phyloP scores from a whole-genome alignment of 306 rosid species.

The Acmispon strigosus region DNA sequence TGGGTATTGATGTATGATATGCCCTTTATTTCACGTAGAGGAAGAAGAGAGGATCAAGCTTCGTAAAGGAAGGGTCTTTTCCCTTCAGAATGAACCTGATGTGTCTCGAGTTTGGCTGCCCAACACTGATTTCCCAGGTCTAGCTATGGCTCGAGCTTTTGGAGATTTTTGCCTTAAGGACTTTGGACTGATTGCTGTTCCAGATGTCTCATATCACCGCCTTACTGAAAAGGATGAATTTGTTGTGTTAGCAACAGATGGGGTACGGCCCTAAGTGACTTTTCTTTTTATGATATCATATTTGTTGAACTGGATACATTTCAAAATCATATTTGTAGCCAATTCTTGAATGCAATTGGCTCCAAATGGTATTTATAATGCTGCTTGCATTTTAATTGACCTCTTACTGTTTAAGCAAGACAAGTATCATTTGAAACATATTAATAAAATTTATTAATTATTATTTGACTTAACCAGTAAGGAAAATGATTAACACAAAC shows the following conservation, averaged over 20 bases:
- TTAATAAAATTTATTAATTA: background rate
- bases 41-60: conserved; percentile 73
- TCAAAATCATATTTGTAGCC: background rate
- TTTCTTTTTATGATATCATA: background rate
- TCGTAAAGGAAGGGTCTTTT: conserved; percentile 78
- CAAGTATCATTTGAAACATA: too few species aligned
- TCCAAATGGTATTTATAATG: background rate
- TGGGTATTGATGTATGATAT: conserved; percentile 5
- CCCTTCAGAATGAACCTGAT: conserved; percentile 71
- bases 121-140: conserved; percentile 77
- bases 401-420: background rate
- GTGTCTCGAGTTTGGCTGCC: conserved; percentile 91
- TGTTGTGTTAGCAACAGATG: conserved; percentile 93
- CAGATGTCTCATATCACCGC: conserved; percentile 55
- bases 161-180: conserved; percentile 93
- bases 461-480: background rate
- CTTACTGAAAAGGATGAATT: conserved; percentile 80
- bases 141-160: conserved; percentile 95
- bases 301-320: conserved; percentile 2
- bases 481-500: background rate
- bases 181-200: conserved; percentile 77
- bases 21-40: conserved; percentile 34
- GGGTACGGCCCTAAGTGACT: conserved; percentile 49
- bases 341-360: background rate
- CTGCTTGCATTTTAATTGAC: background rate